Evolutionary conservation across 208 protist species (phyloP).

Genomic region (Blechomonas ayalai): DNA sequence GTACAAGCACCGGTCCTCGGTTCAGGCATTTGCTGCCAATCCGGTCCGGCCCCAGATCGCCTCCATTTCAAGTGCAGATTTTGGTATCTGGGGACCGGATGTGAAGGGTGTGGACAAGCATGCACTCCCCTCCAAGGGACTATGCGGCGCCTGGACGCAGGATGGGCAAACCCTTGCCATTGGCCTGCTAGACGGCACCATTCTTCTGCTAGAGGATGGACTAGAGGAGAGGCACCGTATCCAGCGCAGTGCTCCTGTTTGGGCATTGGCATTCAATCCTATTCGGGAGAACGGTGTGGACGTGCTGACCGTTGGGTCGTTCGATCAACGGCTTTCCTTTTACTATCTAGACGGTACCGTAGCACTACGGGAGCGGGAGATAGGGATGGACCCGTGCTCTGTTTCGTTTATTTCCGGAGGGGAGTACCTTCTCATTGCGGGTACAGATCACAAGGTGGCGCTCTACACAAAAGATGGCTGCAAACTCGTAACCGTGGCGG

Average conservation of each 20-base stretch:
- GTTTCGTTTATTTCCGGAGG: constrained; percentile 88
- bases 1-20: constrained; percentile 93
- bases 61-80: constrained; percentile 89
- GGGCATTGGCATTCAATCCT: constrained; percentile 92
- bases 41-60: constrained; percentile 82
- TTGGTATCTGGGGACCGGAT: constrained; percentile 94
- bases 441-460: constrained; percentile 87
- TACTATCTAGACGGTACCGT: constrained; percentile 85
- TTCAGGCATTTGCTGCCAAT: constrained; percentile 93
- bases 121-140: constrained; percentile 75
- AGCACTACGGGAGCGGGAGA: constrained; percentile 55
- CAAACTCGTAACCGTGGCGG: constrained; percentile 59
- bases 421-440: constrained; percentile 92
- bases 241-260: constrained; percentile 87
- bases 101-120: constrained; percentile 88
- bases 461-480: constrained; percentile 89
- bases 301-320: constrained; percentile 92
- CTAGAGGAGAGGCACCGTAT: constrained; percentile 54
- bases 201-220: constrained; percentile 38
- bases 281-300: constrained; percentile 78
- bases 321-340: constrained; percentile 94
- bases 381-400: constrained; percentile 93
- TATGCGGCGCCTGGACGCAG: constrained; percentile 91
- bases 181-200: constrained; percentile 85
- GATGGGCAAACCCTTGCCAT: constrained; percentile 92